Evolutionary conservation across 129 eudicot species (phyloP).

Genomic region (Saussurea involucrata): DNA sequence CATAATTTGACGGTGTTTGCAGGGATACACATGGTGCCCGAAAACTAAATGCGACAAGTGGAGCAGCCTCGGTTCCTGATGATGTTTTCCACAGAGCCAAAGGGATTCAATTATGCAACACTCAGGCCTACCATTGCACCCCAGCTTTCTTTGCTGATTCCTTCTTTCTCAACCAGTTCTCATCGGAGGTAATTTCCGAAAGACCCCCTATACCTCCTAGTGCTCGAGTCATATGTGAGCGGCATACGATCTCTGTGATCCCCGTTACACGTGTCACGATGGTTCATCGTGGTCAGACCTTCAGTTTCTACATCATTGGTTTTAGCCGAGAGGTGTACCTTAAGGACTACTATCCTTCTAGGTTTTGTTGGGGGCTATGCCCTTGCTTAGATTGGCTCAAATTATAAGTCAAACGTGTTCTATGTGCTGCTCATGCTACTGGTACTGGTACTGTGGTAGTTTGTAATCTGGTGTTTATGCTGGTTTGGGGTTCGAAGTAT

Average conservation of each 20-base stretch:
- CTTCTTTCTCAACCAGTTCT: constrained; percentile 77
- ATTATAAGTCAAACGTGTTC: constrained; percentile 21
- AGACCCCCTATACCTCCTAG: constrained; percentile 64
- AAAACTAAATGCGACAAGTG: constrained; percentile 86
- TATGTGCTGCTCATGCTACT: neutral
- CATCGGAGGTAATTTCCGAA: constrained; percentile 90
- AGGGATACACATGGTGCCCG: constrained; percentile 80
- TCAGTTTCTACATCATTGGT: constrained; percentile 90
- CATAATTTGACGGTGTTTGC: neutral
- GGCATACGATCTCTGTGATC: constrained; percentile 85
- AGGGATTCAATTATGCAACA: constrained; percentile 90
- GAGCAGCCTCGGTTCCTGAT: constrained; percentile 97
- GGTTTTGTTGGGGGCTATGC: constrained; percentile 95
- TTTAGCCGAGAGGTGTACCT: constrained; percentile 72
- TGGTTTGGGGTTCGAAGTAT: neutral
- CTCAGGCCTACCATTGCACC: constrained; percentile 87
- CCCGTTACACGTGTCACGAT: constrained; percentile 94
- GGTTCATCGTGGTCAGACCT: constrained; percentile 51
- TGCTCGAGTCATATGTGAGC: constrained; percentile 83
- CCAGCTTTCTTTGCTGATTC: constrained; percentile 97
- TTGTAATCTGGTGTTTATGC: neutral
- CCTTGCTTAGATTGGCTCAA: constrained; percentile 93
- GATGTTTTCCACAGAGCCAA: constrained; percentile 94
- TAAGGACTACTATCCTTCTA: constrained; percentile 86
- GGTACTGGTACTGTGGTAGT: neutral